Evolutionary conservation across 2,329 filamentous ascomycete species (phyloP).

Genomic region (Ceratocystis lukuohia): DNA sequence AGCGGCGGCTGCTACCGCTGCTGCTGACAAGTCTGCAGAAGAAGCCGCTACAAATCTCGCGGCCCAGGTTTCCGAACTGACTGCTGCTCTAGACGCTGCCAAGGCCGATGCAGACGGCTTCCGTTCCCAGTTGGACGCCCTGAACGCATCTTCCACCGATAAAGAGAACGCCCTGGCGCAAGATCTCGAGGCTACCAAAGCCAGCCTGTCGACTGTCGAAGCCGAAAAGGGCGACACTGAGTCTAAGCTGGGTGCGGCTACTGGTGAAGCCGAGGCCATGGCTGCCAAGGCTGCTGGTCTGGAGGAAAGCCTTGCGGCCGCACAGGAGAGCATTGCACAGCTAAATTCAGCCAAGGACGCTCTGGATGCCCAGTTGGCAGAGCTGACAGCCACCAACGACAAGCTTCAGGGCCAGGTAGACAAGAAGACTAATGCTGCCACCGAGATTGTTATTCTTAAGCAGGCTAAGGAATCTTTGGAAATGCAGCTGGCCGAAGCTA

Average conservation of each 20-base stretch:
- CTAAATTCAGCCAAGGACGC: slow-evolving; percentile 12
- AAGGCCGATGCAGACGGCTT: slow-evolving; percentile 13
- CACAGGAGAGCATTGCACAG: slow-evolving; percentile 10
- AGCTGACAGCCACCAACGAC: not conserved
- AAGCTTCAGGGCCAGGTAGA: slow-evolving; percentile 8
- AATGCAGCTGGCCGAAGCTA: slow-evolving; percentile 2
- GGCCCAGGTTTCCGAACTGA: slow-evolving; percentile 13
- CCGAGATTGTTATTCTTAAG: slow-evolving; percentile 10
- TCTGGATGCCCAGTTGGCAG: not conserved
- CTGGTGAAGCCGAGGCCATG: slow-evolving; percentile 9
- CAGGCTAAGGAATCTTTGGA: slow-evolving; percentile 16
- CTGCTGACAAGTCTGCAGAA: not conserved
- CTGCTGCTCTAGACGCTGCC: not conserved
- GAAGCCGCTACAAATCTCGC: not conserved
- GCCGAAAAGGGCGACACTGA: slow-evolving; percentile 11
- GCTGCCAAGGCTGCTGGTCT: slow-evolving; percentile 11
- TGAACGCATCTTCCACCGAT: slow-evolving; percentile 1
- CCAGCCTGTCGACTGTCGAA: slow-evolving; percentile 3
- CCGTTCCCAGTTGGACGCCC: slow-evolving; percentile 9
- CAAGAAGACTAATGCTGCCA: slow-evolving; percentile 12
- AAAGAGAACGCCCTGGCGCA: slow-evolving; percentile 7
- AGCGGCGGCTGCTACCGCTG: not conserved
- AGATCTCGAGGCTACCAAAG: slow-evolving; percentile 9
- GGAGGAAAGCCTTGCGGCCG: slow-evolving; percentile 6
- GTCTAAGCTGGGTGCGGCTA: slow-evolving; percentile 6